Evolutionary conservation across 208 protist species (phyloP).

Genomic region (Leishmania aethiopica): DNA sequence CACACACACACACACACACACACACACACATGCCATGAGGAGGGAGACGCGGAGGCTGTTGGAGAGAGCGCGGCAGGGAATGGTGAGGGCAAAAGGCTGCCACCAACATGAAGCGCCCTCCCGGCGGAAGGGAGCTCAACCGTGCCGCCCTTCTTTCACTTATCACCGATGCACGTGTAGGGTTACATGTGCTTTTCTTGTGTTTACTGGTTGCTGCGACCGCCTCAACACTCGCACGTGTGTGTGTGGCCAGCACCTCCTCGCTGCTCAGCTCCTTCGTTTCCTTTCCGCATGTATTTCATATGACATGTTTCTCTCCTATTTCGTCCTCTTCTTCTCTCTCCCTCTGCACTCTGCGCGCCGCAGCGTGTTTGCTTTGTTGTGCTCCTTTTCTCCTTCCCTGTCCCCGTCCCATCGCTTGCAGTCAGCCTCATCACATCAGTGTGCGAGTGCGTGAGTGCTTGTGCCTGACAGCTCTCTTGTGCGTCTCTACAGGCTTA

Average conservation of each 20-base stretch:
- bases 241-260: neutral
- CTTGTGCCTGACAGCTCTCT: neutral
- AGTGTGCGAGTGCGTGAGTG: neutral
- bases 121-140: neutral
- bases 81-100: neutral
- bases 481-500: neutral
- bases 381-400: neutral
- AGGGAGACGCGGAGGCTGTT: neutral
- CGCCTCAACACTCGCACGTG: neutral
- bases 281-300: neutral
- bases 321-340: neutral
- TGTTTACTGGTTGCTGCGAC: neutral
- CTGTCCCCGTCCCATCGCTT: neutral
- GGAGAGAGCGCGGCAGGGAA: neutral
- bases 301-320: neutral
- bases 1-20: too few species aligned
- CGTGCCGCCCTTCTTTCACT: neutral
- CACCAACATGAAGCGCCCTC: neutral
- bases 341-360: neutral
- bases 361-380: neutral
- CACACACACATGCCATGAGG: neutral
- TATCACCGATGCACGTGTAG: neutral
- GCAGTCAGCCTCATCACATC: neutral
- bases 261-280: neutral
- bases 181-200: neutral